These are phyloP conservation scores for Candida coleopterorum DNA, from an alignment of 805 yeast genomes.

Conservation along the genomic window DNA sequence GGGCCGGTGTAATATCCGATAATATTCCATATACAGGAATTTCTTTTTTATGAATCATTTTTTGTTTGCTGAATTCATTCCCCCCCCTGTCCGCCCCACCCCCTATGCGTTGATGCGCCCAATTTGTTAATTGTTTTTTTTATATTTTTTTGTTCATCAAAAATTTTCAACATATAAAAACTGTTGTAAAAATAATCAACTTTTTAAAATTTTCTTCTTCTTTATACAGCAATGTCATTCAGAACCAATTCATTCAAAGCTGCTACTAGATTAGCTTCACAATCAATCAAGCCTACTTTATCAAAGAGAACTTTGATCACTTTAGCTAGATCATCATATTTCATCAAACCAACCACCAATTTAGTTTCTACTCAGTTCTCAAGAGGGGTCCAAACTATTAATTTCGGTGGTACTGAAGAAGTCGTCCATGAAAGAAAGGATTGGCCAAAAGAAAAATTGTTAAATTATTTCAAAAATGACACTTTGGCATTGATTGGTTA, in stretches of 20 bases:
- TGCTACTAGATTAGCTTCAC: conserved; percentile 46
- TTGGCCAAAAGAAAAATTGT: conserved; percentile 98
- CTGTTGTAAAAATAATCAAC: too few relatives aligned
- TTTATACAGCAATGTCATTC: conserved; percentile 31
- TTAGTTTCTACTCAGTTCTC: conserved; percentile 49
- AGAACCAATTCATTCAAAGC: conserved; percentile 41
- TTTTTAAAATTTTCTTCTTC: conserved; percentile 5
- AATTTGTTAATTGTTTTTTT: too few relatives aligned
- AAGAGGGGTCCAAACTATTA: conserved; percentile 94
- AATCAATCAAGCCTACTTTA: conserved; percentile 40
- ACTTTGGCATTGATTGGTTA: conserved; percentile 97
- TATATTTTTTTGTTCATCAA: conserved; percentile 1
- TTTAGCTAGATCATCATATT: conserved; percentile 38
- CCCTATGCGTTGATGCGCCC: too few relatives aligned
- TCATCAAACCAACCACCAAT: conserved; percentile 31
- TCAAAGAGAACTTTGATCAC: conserved; percentile 66
- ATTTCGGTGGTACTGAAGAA: conserved; percentile 95
- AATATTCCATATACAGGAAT: too few relatives aligned
- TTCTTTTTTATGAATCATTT: too few relatives aligned
- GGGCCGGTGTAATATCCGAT: too few relatives aligned
- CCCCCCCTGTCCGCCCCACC: too few relatives aligned
- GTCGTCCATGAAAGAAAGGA: conserved; percentile 97
- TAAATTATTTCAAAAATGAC: conserved; percentile 95
- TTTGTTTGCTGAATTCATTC: too few relatives aligned
- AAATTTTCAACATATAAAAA: conserved; percentile 10